Base-by-base conservation (phyloP, 352 stramenopile genomes). In the Thalassiosira mediterranea region DNA sequence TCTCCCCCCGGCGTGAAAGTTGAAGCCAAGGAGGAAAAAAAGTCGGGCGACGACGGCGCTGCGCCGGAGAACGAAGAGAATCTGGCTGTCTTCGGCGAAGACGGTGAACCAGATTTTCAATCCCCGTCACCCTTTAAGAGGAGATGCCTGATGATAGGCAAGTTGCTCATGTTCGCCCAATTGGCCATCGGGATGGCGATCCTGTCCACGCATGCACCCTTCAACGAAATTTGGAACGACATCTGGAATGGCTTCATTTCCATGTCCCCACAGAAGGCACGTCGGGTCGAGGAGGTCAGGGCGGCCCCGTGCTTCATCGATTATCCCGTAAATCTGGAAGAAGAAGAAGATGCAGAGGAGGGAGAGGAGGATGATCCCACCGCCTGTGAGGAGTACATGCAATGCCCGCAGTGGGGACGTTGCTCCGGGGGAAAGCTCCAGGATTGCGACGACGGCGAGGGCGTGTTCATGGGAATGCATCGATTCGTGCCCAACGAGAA, bases 401-500 rank as follows among this genome's bases (percentile, higher is more conserved):
- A 60, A 5, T 81, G 72, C 62, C 72, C 72, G 60, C 63, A 54
- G 32, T 72, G 72, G 72, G 72, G 72, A 62, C 53, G 57, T 60
- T 81, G 72, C 25, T 58, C 66, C 19, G 58, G 29, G 26, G 72
- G 72, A 13, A 26, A 52, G 29, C 61, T 81, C 19, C 29, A 46
- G 4, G 72, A 81, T 49, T 81, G 72, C 40, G 54, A 62, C 13
- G 57, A 75, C 67, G 63, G 7, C 25, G 72, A 40, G 1, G 56
- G 29, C 11, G 29, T 34, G 17, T 63, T 54, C 19, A 17, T 54
- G 21, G 59, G 34, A 21, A 17, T 66, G 23, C 7, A 51, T n/a
- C 57, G 38, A 5, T 81, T 76, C 48, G 59, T 76, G 21, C 57
- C 59, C 25, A 80, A 57, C 31, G n/a, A 49, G 13, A 51, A 26